Evolutionary conservation across 495 filamentous ascomycete genomes (phyloP), one percentile per base, ranked within the genome.

Genomic region (Penicillium flavigenum): DNA sequence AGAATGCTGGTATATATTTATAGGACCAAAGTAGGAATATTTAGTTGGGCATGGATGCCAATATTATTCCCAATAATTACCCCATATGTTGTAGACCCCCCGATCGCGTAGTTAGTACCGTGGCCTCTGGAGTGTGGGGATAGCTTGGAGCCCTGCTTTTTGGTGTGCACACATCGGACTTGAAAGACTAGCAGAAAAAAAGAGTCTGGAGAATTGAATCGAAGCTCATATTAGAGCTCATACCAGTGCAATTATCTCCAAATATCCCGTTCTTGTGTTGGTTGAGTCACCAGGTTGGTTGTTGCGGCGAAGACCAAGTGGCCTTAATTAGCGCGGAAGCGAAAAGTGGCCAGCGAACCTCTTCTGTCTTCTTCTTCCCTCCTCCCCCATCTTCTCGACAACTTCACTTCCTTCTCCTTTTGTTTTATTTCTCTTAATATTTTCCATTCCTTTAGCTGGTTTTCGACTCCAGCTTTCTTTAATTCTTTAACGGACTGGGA

Each of bases 361-460:
- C 61, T 62, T 65, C 64, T 67, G 62, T 73, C 65, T 68, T 54
- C 59, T 70, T 66, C 66, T 63, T 67, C 71, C 67, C 63, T 63
- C 60, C 62, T 67, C 64, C 63, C 69, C 64, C 69, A 56, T 72
- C 72, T 71, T 63, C 58, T 63, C 67, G 66, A 54, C 62, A 64
- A 58, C 69, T 61, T 66, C 66, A 63, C 56, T 68, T 67, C 63
- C 62, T 63, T 62, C 56, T 47, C 58, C 64, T 70, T 67, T 66
- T 68, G 68, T 65, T 71, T 72, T 72, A 68, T 68, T 67, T 71
- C 66, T 79, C 56, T 64, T 68, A 63, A 73, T 74, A 70, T 64
- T 72, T 67, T 65, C 52, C 74, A 57, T 72, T 77, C 73, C 70
- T 74, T 80, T 75, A 77, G 68, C 67, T 86, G 84, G 83, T 78